Evolutionary conservation across 768 basidiomycete species (phyloP).

Genomic region (Auricularia heimuer): DNA sequence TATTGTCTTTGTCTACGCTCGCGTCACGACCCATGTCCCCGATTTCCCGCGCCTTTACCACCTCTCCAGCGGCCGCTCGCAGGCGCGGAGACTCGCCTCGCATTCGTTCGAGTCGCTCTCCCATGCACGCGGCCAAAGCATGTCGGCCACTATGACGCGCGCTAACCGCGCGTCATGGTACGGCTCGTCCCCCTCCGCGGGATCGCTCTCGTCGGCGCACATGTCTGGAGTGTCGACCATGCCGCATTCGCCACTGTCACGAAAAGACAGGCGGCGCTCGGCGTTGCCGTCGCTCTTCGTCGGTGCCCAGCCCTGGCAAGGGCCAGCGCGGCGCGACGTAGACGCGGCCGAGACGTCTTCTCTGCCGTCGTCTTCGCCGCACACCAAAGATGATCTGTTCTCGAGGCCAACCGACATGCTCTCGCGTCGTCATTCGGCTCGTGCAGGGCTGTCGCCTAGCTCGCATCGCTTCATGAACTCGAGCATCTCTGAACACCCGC

Average conservation of each 20-base stretch:
- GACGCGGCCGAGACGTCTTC: background rate
- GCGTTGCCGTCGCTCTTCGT: constrained; percentile 41
- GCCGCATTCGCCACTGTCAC: constrained; percentile 31
- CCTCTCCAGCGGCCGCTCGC: constrained; percentile 1
- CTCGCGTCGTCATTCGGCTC: constrained; percentile 48
- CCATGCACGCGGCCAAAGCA: background rate
- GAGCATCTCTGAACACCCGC: background rate
- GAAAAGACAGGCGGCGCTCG: constrained; percentile 44
- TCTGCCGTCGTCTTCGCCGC: background rate
- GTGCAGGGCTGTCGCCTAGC: constrained; percentile 16
- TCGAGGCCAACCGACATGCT: constrained; percentile 16
- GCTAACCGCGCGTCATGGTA: constrained; percentile 70
- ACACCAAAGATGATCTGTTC: background rate
- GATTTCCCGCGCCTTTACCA: constrained; percentile 12
- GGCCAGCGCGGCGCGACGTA: background rate
- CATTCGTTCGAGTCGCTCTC: background rate
- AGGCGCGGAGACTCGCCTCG: background rate
- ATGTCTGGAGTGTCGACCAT: constrained; percentile 39
- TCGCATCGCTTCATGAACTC: background rate
- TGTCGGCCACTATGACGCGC: background rate
- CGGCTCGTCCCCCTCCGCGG: constrained; percentile 36
- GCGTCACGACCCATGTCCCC: constrained; percentile 35
- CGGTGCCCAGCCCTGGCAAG: background rate
- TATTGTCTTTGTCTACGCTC: constrained; percentile 12
- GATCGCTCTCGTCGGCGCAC: constrained; percentile 20